phyloP scores from a whole-genome alignment of 2,329 filamentous ascomycete species.

The Stachybotrys chartarum region DNA sequence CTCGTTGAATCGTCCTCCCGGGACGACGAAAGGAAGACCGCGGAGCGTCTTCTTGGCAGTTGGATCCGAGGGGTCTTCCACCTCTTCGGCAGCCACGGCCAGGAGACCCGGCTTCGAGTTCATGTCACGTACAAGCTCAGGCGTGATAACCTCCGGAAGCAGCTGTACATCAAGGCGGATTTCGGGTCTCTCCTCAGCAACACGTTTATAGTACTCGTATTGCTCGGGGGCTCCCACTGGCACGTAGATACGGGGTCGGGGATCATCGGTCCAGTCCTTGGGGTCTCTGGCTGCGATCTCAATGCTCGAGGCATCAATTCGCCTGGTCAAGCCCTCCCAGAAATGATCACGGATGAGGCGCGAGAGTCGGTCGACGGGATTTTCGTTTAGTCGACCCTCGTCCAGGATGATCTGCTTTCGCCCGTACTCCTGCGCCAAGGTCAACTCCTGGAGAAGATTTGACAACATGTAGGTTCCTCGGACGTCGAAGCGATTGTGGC shows the following conservation, averaged over 20 bases:
- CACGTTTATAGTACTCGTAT: conserved; percentile 76
- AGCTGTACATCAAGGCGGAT: conserved; percentile 80
- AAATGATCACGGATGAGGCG: conserved; percentile 85
- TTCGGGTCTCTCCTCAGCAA: conserved; percentile 73
- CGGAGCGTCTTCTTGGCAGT: conserved; percentile 66
- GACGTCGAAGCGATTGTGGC: conserved; percentile 81
- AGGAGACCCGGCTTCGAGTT: conserved; percentile 84
- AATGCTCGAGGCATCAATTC: conserved; percentile 83
- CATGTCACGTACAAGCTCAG: conserved; percentile 73
- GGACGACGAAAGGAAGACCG: conserved; percentile 93
- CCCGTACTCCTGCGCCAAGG: conserved; percentile 83
- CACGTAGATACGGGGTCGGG: conserved; percentile 85
- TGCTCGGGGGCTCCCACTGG: conserved; percentile 80
- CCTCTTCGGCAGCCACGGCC: conserved; percentile 81
- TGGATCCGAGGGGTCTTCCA: conserved; percentile 46
- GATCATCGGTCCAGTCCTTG: conserved; percentile 92
- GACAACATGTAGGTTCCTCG: conserved; percentile 96
- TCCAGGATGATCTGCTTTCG: conserved; percentile 87
- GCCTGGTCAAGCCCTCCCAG: conserved; percentile 84
- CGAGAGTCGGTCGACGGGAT: conserved; percentile 81
- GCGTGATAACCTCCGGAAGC: conserved; percentile 70
- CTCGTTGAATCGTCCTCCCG: conserved; percentile 95
- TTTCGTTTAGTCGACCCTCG: conserved; percentile 86
- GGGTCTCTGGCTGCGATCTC: conserved; percentile 81
- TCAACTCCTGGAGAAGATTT: conserved; percentile 91